Evolutionary conservation across 768 basidiomycete species (phyloP), one percentile per base, ranked within the genome.

Genomic region (Macrolepiota dolichaula): DNA sequence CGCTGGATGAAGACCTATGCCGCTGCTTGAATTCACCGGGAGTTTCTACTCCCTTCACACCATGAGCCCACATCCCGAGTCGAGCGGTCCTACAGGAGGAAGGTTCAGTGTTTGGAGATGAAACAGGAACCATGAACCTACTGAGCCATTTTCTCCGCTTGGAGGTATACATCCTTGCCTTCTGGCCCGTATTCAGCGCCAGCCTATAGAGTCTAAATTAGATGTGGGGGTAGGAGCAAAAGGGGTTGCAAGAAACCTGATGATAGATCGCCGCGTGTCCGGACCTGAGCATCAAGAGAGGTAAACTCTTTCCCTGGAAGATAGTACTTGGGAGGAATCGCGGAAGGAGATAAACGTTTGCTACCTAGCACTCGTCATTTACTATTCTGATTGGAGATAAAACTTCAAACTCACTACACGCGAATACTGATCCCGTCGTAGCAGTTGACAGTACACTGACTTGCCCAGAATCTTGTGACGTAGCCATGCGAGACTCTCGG

Each of bases 11-110:
- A 3, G 36, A 36, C 5, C 35, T 80, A 66, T 86, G 72, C 37
- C 91, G 79, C 36, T 84, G 85, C 75, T 97, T 96, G 72, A 91
- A 96, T 52, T 89, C 87, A 0, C 86, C 82, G 0, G 94, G 94
- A 7, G 83, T 85, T 65, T 96, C 94, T 13, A 76, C 75, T 32
- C 29, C 29, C 4, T 64, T 66, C 0, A 66, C 67, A 1, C 85
- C 85, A 2, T 80, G 64, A 27, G 73, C 76, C 94, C 94, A 96
- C 80, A 94, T 89, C 0, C 94, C 94, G 61, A 78, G 75, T 55
- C 81, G 82, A 32, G 82, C 81, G 37, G 73, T 70, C 66, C 92
- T 94, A 60, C 3, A 40, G n/a, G 29, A 40, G 15, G 49, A 32
- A 40, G 15, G 49, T 32, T n/a, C 13, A 27, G 40, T 17, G 15